phyloP scores from a whole-genome alignment of 257 asterid genomes.

The Penstemon davidsonii region DNA sequence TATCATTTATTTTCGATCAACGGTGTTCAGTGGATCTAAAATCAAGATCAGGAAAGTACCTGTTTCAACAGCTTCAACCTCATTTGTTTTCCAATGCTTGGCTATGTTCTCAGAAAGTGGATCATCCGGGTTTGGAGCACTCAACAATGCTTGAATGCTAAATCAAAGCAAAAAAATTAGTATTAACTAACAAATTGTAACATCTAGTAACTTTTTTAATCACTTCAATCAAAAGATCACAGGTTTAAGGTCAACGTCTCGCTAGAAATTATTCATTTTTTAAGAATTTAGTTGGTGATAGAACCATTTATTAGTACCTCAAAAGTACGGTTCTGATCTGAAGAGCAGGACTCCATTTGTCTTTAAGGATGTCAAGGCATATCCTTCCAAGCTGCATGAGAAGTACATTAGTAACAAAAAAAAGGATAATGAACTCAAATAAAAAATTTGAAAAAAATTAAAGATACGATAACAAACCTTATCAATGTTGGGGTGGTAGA shows the following conservation, averaged over 20 bases:
- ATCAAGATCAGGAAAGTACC: conserved; percentile 31
- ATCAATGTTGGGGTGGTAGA: conserved; percentile 76
- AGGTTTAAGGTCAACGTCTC: background rate
- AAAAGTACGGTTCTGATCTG: conserved; percentile 72
- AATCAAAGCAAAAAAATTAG: background rate
- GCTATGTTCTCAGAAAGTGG: conserved; percentile 71
- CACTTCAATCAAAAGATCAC: background rate
- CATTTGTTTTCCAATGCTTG: conserved; percentile 68
- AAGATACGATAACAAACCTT: conserved; percentile 43
- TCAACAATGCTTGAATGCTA: conserved; percentile 69
- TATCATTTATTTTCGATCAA: no score
- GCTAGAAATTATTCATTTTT: background rate
- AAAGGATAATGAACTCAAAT: conserved; percentile 2
- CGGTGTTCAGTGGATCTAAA: no score
- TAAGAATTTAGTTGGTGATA: background rate
- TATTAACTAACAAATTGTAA: background rate
- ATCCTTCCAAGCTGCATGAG: conserved; percentile 70
- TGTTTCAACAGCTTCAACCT: conserved; percentile 69
- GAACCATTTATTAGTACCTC: conserved; percentile 38
- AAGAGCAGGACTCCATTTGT: conserved; percentile 86
- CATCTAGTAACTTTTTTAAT: background rate
- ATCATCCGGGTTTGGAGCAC: conserved; percentile 75
- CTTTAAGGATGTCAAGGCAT: conserved; percentile 79
- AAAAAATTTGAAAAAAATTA: background rate
- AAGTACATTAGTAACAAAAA: background rate